A percentile compares a stretch with the other conserved stretches of the same genome.
phyloP scores from a whole-genome alignment of 352 stramenopile genomes.

The Pythium dissimile region DNA sequence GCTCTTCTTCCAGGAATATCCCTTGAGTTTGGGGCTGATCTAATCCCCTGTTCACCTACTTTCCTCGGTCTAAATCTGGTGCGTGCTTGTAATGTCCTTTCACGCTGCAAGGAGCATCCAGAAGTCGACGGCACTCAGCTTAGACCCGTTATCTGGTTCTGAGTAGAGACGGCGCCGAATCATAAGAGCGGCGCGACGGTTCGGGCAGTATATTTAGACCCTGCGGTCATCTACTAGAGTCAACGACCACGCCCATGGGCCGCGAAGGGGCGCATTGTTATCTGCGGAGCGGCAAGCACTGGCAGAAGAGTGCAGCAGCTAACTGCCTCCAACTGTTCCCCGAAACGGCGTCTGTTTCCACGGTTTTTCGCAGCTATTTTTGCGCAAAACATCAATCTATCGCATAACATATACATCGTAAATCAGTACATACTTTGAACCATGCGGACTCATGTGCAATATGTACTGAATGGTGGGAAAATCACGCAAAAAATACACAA shows the following conservation, averaged over 20 bases:
- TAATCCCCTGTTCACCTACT: too few species aligned
- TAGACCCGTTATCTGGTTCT: neutral
- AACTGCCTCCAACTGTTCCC: neutral
- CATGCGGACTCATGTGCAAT: neutral
- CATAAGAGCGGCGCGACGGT: neutral
- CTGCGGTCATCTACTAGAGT: neutral
- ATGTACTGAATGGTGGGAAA: neutral
- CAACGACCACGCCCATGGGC: too few species aligned
- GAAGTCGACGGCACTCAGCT: neutral
- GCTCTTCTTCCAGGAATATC: neutral
- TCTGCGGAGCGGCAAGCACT: too few species aligned
- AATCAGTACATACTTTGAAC: neutral
- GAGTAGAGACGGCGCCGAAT: too few species aligned
- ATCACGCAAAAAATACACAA: neutral
- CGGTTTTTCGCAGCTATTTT: neutral
- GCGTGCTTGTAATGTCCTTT: too few species aligned
- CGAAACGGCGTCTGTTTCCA: neutral
- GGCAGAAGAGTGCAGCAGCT: neutral
- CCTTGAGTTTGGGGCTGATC: too few species aligned
- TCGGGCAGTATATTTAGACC: neutral
- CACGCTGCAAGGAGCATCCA: neutral
- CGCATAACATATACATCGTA: neutral
- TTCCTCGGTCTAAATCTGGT: too few species aligned
- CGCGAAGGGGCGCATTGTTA: neutral
- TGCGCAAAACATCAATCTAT: neutral